These are phyloP conservation scores for Tulasnella sp. DNA, from an alignment of 768 basidiomycete species.

Conservation along the genomic window DNA sequence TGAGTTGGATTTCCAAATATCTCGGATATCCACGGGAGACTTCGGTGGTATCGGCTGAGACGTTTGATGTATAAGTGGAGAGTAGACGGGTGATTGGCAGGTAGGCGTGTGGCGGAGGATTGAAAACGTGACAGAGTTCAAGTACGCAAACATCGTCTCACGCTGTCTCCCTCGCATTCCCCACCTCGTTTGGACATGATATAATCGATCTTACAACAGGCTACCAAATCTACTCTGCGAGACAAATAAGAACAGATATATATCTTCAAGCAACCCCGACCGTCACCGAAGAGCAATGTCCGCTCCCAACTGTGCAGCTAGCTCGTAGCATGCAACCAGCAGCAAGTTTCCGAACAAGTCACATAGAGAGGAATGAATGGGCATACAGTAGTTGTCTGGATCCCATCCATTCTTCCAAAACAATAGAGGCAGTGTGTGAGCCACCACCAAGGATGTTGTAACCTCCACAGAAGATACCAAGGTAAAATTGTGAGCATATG, in stretches of 20 bases:
- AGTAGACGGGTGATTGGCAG: not conserved
- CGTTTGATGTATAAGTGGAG: not conserved
- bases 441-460: conserved; percentile 54
- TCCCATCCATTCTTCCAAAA: conserved; percentile 72
- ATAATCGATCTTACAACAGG: too few species aligned
- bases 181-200: not conserved
- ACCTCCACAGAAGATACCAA: conserved; percentile 42
- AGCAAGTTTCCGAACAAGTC: conserved; percentile 76
- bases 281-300: conserved; percentile 21
- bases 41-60: too few species aligned
- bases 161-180: not conserved
- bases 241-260: too few species aligned
- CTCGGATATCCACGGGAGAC: too few species aligned
- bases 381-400: conserved; percentile 90
- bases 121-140: not conserved
- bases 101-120: not conserved
- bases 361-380: conserved; percentile 80
- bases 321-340: conserved; percentile 63
- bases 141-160: not conserved
- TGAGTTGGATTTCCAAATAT: too few species aligned
- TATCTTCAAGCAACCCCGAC: too few species aligned
- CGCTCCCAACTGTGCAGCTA: conserved; percentile 41
- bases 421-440: conserved; percentile 54
- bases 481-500: conserved; percentile 53
- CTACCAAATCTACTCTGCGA: too few species aligned